Evolutionary conservation across 495 filamentous ascomycete genomes (phyloP), one percentile per base, ranked within the genome.

Genomic region (Melanomma pulvis-pyrius): DNA sequence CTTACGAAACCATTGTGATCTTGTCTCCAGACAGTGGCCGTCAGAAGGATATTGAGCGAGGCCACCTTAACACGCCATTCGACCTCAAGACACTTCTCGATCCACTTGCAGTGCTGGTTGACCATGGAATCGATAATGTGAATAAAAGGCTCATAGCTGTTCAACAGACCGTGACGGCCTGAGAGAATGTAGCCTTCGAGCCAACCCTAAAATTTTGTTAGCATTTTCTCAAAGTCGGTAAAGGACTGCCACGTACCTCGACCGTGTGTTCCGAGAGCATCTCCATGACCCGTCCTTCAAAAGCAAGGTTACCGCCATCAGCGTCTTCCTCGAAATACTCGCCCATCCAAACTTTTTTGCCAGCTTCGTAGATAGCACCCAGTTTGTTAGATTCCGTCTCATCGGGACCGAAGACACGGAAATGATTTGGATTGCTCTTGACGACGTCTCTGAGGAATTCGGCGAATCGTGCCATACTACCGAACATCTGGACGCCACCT

Each of bases 121-220:
- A 91, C 88, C 88, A 90, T 91, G 0, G 84, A 87, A 72, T 91
- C 88, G 68, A 91, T 90, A 70, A 91, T 83, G 69, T 91, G 88
- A 63, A 90, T 87, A 73, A 90, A 91, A 0, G 88, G 88, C 72
- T 91, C 88, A 78, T 91, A 91, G 76, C 84, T 86, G 78, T 91
- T 91, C 34, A 91, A 80, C 46, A 91, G 74, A 21, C 88, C 88
- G 69, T 91, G 88, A 3, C 88, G 81, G 15, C 88, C 88, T 44
- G 82, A 87, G 6, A 90, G 85, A 62, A 89, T 76, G 70, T 90
- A 91, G 13, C 88, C 88, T 76, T 91, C 88, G 29, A 91, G 79
- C 88, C 88, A 91, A 30, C 88, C 68, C 59, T 63, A 34, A 19
- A 15, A 29, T 32, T 4, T 36, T 12, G 17, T 62, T 62, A 62